Evolutionary conservation across 257 asterid genomes (phyloP), one percentile per base, ranked within the genome.

Genomic region (Penstemon davidsonii): DNA sequence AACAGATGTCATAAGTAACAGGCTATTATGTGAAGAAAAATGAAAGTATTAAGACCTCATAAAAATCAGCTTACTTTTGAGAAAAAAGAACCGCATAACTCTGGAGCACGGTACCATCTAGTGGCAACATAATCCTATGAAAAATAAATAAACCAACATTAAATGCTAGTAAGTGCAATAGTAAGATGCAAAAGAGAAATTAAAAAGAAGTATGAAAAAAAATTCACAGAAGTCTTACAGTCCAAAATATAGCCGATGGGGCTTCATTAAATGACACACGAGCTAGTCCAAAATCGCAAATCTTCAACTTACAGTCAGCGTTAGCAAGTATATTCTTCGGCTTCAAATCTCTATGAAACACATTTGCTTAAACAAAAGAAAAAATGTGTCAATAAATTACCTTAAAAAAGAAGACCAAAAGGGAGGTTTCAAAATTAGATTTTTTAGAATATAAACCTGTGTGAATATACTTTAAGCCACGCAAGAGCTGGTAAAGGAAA

Each of bases 31-130:
- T 12, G 44, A 62, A 68, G 54, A 67, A 38, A 62, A 37, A 40
- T 36, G 59, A 42, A 49, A 50, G 15, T 53, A 58, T 13, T 8
- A 38, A 41, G 59, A 49, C 56, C 62, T 15, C 47, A 42, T 72
- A 78, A 68, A 49, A 53, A 68, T 53, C 42, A 58, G 76, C 88
- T 85, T 90, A 92, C 98, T 80, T 92, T 92, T 8, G 98, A 90
- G 83, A 92, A 92, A 79, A 92, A 92, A 56, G 98, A 92, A 64
- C 98, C 98, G 47, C 98, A 92, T 75, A 89, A 80, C 82, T 92
- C 98, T 50, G 98, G 98, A 78, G 98, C 98, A 67, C 96, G 93
- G 69, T 89, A 92, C 98, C 98, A 92, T 67, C 97, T 84, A 64
- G 97, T 92, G 68, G 98, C 98, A 63, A 92, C 98, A 76, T 92